phyloP scores from a whole-genome alignment of 148 eudicot genomes.

The Chenopodium berlandieri region DNA sequence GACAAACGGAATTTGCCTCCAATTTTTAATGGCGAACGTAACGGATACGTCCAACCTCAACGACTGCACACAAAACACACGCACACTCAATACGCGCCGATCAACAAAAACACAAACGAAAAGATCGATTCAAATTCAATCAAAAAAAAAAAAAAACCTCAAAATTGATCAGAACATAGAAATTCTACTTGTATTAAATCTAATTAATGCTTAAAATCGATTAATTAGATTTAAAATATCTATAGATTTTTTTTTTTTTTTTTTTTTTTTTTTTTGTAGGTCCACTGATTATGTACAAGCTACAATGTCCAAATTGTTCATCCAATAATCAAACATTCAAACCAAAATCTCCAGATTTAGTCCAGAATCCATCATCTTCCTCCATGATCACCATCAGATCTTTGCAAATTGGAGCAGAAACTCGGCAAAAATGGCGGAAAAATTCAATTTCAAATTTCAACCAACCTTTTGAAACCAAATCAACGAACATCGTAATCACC shows the following conservation, averaged over 20 bases:
- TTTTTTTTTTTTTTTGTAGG: neutral
- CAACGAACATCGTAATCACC: neutral
- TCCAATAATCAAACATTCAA: conserved; percentile 1
- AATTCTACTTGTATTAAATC: conserved; percentile 22
- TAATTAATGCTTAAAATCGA: conserved; percentile 32
- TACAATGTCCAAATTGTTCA: conserved; percentile 14
- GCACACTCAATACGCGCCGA: conserved; percentile 19
- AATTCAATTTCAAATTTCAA: conserved; percentile 14
- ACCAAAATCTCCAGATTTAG: neutral
- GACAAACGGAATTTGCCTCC: neutral
- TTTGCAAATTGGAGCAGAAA: conserved; percentile 7
- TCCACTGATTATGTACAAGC: conserved; percentile 26
- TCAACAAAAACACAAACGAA: neutral
- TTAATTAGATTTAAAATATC: conserved; percentile 31
- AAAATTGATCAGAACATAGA: conserved; percentile 19
- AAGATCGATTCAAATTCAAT: neutral
- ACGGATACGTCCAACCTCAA: conserved; percentile 15
- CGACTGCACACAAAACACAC: conserved; percentile 24
- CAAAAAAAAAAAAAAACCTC: conserved; percentile 2
- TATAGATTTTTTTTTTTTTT: conserved; percentile 1
- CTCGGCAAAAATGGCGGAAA: conserved; percentile 27
- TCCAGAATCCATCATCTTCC: conserved; percentile 6
- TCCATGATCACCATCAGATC: conserved; percentile 8
- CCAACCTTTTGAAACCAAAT: conserved; percentile 10
- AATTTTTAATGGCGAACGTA: conserved; percentile 18